Evolutionary conservation across 1,284 basidiomycete genomes (phyloP), one percentile per base, ranked within the genome.

Genomic region (Xerocomus cyaneibrunnescens): DNA sequence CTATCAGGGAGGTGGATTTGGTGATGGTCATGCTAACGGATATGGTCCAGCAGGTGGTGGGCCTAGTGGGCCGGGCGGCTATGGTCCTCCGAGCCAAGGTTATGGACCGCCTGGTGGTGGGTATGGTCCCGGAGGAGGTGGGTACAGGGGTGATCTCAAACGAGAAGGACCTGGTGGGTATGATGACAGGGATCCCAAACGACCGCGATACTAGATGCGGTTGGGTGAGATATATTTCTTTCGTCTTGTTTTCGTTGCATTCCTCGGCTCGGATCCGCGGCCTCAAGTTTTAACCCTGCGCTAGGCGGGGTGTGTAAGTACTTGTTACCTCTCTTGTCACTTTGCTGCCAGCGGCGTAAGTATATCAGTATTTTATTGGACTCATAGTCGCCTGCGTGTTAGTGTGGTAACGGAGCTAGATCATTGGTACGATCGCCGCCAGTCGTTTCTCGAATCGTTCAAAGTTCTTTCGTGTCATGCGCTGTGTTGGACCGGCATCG

Each of bases 161-260:
- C 81, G 87, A 55, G 76, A 79, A 66, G 82, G 78, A 56, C 76
- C 83, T 50, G 83, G 84, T 70, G 85, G 85, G 63, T 85, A 81
- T 70, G 89, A 89, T 64, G 89, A 91, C 71, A 81, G 89, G 59
- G 88, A 91, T 60, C 64, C 78, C 37, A 92, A 92, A 74, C 85
- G 90, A 64, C 83, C 85, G 64, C 82, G 90, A 64, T 91, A 90
- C 70, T 91, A 83, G 76, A 54, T 61, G 67, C 60, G 69, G 68
- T 68, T 57, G 67, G 66, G 68, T 71, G 66, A 71, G 66, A 70
- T 56, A 57, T 57, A 31, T 67, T 57, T 48, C 37, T 49, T 57
- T 45, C 22, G 56, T 51, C 40, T 60, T 59, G 45, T 50, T 57
- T 64, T 57, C 56, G 19, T 52, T 27, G 48, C 53, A 39, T 57